Evolutionary conservation across 2,329 filamentous ascomycete species (phyloP).

Genomic region (Atkinsonella texensis): DNA sequence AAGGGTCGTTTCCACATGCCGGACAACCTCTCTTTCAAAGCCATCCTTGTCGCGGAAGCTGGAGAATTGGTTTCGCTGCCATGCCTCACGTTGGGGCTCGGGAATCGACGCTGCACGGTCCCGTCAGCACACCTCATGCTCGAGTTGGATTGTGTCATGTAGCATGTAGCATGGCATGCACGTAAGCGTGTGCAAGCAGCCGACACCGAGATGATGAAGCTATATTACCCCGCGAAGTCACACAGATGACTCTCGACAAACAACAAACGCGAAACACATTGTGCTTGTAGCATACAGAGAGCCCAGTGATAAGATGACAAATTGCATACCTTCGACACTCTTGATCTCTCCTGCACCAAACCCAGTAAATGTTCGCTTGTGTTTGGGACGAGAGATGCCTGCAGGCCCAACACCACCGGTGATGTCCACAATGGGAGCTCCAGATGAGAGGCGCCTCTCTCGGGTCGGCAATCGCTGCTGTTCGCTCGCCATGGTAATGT

Average conservation of each 20-base stretch:
- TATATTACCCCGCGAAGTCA: background rate
- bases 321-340: constrained; percentile 63
- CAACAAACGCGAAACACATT: background rate
- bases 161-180: background rate
- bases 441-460: constrained; percentile 70
- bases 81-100: constrained; percentile 75
- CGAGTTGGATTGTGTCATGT: background rate
- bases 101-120: constrained; percentile 58
- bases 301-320: background rate
- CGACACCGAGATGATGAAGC: too few species aligned
- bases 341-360: constrained; percentile 89
- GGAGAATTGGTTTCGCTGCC: constrained; percentile 49
- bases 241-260: too few species aligned
- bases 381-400: constrained; percentile 80
- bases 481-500: constrained; percentile 21
- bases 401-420: constrained; percentile 76
- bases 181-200: background rate
- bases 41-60: constrained; percentile 70
- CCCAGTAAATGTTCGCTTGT: constrained; percentile 93
- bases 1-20: constrained; percentile 91
- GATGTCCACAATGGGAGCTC: constrained; percentile 76
- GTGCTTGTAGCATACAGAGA: background rate
- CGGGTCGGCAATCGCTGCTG: constrained; percentile 37
- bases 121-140: background rate
- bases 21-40: constrained; percentile 78